Percentiles rank a stretch among this genome's conserved stretches.
Conservation (phyloP, 495 filamentous ascomycete genomes). For the Hypomontagnella submonticulosa region DNA sequence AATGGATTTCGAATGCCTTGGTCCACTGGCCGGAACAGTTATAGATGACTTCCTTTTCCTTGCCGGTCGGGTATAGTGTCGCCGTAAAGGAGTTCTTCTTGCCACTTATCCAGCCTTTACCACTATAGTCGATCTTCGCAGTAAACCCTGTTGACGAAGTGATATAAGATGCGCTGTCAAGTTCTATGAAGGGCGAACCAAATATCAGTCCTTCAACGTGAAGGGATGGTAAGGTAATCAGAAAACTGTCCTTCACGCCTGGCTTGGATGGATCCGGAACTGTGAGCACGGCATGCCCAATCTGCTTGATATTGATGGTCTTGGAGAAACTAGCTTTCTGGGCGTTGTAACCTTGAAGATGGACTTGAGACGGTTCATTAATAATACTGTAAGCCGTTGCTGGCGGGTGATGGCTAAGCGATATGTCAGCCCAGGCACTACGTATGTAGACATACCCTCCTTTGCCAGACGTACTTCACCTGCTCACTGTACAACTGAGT, state of each 20-base stretch:
- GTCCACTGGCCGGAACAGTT: slow-evolving; percentile 93
- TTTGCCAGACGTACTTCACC: slow-evolving; percentile 70
- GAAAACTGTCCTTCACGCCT: slow-evolving; percentile 71
- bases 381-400: slow-evolving; percentile 93
- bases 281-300: slow-evolving; percentile 90
- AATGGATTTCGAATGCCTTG: slow-evolving; percentile 80
- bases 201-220: slow-evolving; percentile 96
- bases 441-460: slow-evolving; percentile 42
- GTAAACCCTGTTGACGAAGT: slow-evolving; percentile 85
- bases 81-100: slow-evolving; percentile 95
- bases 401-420: slow-evolving; percentile 89
- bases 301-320: slow-evolving; percentile 95
- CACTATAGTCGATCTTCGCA: slow-evolving; percentile 91
- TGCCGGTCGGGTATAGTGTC: slow-evolving; percentile 75
- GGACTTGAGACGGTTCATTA: slow-evolving; percentile 84
- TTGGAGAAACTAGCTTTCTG: slow-evolving; percentile 94
- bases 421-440: slow-evolving; percentile 66
- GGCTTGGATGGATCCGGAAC: slow-evolving; percentile 66
- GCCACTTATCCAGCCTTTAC: slow-evolving; percentile 91
- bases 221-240: slow-evolving; percentile 91
- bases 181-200: slow-evolving; percentile 89
- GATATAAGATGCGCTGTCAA: slow-evolving; percentile 85
- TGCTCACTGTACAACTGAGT: slow-evolving; percentile 72
- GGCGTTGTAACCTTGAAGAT: slow-evolving; percentile 96
- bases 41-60: slow-evolving; percentile 85